Base-by-base conservation (phyloP, 805 yeast genomes). In the Metschnikowia lachancei region DNA sequence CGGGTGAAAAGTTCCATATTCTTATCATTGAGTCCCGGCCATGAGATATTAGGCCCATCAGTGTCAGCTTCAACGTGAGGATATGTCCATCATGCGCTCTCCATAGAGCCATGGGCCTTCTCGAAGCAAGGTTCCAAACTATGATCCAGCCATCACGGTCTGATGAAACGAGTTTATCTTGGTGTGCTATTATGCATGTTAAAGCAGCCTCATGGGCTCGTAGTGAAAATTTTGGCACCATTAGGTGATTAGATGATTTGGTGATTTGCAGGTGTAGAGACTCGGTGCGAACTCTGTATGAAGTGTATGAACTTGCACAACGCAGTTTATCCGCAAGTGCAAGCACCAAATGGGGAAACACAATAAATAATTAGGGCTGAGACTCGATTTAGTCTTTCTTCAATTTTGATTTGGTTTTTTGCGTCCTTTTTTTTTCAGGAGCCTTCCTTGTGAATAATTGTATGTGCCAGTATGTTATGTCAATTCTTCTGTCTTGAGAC, bases 61-160 rank as follows among this genome's bases (percentile, higher is more conserved):
- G 53, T 32, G 52, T 61, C 59, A 26, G 61, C 39, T 66, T 62
- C 2, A 85, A 58, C 1, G 83, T 71, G 19, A 85, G 55, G 1
- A 87, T 59, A 8, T 71, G 65, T 14, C 69, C 70, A 5, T 61
- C 65, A 59, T 88, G 95, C 0, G 81, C 86, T 50, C 71, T 65
- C 82, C 88, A 83, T 1, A 74, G 65, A 0, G 72, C 74, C 1
- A 74, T 39, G 0, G 89, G 85, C 38, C 94, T 62, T 33, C 81
- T 66, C 0, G 78, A 70, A 1, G 63, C 57, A 7, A 87, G 50
- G 46, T 81, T 76, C 95, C 95, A 87, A 72, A 83, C 70, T 1
- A 80, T 70, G 2, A 80, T 54, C 70, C 77, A 71, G 0, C 95
- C 95, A 0, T 67, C 59, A 22, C 80, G 81, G 58, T 86, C 94